Conservation (phyloP, 2,329 filamentous ascomycete species). For the Penicillium sp. region DNA sequence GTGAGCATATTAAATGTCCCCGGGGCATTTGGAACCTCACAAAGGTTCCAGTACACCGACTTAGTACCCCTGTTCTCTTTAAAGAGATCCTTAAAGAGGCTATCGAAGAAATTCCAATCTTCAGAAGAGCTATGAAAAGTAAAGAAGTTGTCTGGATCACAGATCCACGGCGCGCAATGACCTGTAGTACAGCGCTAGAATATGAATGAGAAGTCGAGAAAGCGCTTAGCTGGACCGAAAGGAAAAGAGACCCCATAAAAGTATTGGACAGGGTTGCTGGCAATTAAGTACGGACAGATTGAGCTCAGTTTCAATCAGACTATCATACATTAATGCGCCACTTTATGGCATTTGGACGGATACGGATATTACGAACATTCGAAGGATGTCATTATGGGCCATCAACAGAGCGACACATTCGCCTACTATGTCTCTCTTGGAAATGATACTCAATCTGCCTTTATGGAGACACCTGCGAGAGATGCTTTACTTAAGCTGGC, state of each 20-base stretch:
- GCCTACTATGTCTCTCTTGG: slow-evolving; percentile 5
- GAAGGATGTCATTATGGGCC: slow-evolving; percentile 11
- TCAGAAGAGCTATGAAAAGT: slow-evolving; percentile 10
- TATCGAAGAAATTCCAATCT: slow-evolving; percentile 16
- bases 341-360: slow-evolving; percentile 4
- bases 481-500: slow-evolving; percentile 9
- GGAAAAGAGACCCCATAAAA: slow-evolving; percentile 16
- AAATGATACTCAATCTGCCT: slow-evolving; percentile 10
- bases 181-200: slow-evolving; percentile 10
- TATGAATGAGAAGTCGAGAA: slow-evolving; percentile 9
- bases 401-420: slow-evolving; percentile 2
- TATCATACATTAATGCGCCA: not conserved
- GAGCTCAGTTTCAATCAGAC: not conserved
- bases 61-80: slow-evolving; percentile 23
- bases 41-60: slow-evolving; percentile 17
- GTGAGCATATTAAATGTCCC: slow-evolving; percentile 19
- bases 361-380: too few relatives aligned
- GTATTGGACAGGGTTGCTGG: slow-evolving; percentile 19
- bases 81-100: slow-evolving; percentile 21
- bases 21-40: slow-evolving; percentile 21
- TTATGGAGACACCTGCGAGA: slow-evolving; percentile 8
- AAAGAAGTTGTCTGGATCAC: slow-evolving; percentile 6
- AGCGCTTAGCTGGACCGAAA: slow-evolving; percentile 13
- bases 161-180: slow-evolving; percentile 7
- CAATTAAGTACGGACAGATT: slow-evolving; percentile 8